Evolutionary conservation across 495 filamentous ascomycete genomes (phyloP).

Genomic region (Penicillium diatomitis): DNA sequence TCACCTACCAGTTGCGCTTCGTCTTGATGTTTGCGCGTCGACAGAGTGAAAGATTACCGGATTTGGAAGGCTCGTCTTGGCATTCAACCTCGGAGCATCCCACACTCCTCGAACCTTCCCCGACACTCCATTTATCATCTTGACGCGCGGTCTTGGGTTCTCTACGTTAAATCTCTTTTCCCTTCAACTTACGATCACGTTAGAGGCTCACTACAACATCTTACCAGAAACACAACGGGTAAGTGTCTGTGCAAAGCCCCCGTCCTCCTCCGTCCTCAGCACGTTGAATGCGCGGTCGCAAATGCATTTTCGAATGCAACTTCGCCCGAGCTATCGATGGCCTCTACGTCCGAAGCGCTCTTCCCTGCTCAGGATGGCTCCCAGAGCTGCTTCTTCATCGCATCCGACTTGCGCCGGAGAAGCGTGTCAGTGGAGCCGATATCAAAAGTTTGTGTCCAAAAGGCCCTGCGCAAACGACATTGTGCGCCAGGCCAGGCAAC

Average conservation of each 20-base stretch:
- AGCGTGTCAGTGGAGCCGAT: no score
- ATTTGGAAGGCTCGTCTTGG: constrained; percentile 18
- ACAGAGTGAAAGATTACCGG: constrained; percentile 14
- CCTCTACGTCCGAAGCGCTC: no score
- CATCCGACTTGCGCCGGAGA: no score
- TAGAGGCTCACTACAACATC: not conserved
- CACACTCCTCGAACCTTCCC: constrained; percentile 3
- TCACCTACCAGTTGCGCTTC: not conserved
- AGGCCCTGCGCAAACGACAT: no score
- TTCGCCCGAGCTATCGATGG: no score
- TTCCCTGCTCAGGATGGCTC: no score
- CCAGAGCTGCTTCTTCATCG: no score
- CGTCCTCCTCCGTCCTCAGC: constrained; percentile 4
- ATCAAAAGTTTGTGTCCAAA: no score
- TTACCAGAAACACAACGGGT: constrained; percentile 3
- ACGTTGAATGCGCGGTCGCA: constrained; percentile 3
- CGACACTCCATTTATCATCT: not conserved
- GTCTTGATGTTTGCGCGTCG: not conserved
- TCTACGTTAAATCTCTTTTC: no score
- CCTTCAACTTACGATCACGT: no score
- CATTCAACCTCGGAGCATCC: constrained; percentile 17
- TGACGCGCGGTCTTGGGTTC: no score
- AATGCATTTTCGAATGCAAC: not conserved
- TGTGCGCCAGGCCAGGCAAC: no score
- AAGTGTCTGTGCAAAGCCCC: constrained; percentile 12